Percentiles rank a stretch among this genome's conserved stretches.
These are phyloP conservation scores for Lactifluus subvellereus DNA, from an alignment of 768 basidiomycete genomes.

Conservation along the genomic window DNA sequence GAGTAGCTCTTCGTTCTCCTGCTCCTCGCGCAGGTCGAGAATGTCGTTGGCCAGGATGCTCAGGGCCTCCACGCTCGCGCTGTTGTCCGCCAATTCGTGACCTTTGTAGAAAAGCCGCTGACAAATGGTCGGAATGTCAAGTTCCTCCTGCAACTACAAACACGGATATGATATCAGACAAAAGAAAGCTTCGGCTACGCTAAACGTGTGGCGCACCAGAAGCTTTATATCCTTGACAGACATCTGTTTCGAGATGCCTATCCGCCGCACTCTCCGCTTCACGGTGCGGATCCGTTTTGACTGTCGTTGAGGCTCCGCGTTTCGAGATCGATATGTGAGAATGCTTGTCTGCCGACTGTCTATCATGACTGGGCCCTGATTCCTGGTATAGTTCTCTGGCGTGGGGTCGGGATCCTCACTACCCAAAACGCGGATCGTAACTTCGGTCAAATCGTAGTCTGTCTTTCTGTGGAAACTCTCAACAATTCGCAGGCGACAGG, in stretches of 20 bases:
- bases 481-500: background rate
- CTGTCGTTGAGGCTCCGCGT: conserved; percentile 44
- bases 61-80: conserved; percentile 45
- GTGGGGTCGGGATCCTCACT: conserved; percentile 31
- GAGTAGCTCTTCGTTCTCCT: conserved; percentile 52
- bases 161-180: background rate
- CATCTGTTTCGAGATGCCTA: conserved; percentile 57
- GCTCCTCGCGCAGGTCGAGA: conserved; percentile 59
- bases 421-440: conserved; percentile 48
- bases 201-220: conserved; percentile 40
- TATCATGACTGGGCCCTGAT: conserved; percentile 17
- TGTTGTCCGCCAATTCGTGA: conserved; percentile 59
- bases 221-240: conserved; percentile 77
- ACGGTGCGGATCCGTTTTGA: conserved; percentile 65
- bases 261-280: conserved; percentile 44
- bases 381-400: conserved; percentile 28
- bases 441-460: conserved; percentile 55
- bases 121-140: conserved; percentile 67
- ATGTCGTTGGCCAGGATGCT: conserved; percentile 55
- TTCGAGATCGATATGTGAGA: conserved; percentile 36
- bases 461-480: conserved; percentile 37
- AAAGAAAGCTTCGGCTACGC: background rate
- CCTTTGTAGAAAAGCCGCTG: conserved; percentile 63
- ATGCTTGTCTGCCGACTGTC: conserved; percentile 25
- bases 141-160: conserved; percentile 52